Evolutionary conservation across 495 filamentous ascomycete species (phyloP), one percentile per base, ranked within the genome.

Genomic region (Podospora fimiseda): DNA sequence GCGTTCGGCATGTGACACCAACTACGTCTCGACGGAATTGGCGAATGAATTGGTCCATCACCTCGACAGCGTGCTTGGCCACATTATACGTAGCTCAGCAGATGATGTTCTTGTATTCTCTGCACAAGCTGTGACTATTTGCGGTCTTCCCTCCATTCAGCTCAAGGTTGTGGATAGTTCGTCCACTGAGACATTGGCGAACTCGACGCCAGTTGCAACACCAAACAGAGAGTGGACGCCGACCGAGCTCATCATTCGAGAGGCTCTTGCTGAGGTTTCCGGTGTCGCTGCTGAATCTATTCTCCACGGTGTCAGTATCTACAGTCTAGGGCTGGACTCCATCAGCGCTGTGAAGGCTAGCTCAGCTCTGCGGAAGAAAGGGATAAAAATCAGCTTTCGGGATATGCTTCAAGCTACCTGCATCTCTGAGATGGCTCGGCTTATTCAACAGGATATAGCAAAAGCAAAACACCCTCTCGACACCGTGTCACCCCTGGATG

Each of bases 271-370:
- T 0, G 67, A 81, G 23, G 71, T 90, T 3, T 84, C 88, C 0
- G 78, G 76, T 9, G 64, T 88, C 0, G 65, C 84, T 0, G 68
- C 74, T n/a, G 60, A 76, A 2, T 69, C 77, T 9, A 90, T 96
- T 33, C 64, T 71, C 7, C 75, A 76, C 23, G 67, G 70, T n/a
- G 74, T 83, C 37, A 88, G 79, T 19, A 86, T 96, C 19, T 94
- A 92, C 62, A 83, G 88, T 57, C 75, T 97, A 6, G 91, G 92
- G 6, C 74, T 96, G 33, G 91, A 97, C 62, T 96, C 91, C 2
- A 89, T 97, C 60, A 88, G 85, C 48, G 87, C 89, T 9, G 90
- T 96, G 65, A 83, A 85, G 43, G 75, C 85, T 14, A 79, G 82
- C 19, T 75, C 82, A 0, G 67, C 84, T n/a, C 71, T 90, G 9